These are phyloP conservation scores for Phytophthora fragariaefolia DNA, from an alignment of 352 stramenopile species.

Conservation along the genomic window DNA sequence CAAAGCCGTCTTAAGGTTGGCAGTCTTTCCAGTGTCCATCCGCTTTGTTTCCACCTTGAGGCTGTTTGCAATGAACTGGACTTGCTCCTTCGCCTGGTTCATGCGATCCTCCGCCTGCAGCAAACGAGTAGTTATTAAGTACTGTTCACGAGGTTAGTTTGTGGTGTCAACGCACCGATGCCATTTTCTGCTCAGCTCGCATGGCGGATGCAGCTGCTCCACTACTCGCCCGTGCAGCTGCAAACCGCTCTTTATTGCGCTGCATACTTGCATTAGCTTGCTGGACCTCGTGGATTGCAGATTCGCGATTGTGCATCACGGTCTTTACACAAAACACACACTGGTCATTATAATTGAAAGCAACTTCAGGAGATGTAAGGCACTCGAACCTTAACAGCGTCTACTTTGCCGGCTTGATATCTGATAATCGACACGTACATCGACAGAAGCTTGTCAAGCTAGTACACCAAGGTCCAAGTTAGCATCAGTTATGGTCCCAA, in stretches of 20 bases:
- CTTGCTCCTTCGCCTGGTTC: constrained; percentile 88
- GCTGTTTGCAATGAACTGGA: constrained; percentile 88
- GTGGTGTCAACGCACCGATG: constrained; percentile 51
- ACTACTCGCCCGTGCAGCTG: constrained; percentile 82
- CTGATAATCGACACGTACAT: constrained; percentile 90
- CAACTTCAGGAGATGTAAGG: background rate
- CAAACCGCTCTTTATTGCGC: constrained; percentile 89
- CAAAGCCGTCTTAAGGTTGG: constrained; percentile 81
- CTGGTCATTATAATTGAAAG: constrained; percentile 4
- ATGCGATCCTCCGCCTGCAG: constrained; percentile 82
- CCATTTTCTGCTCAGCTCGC: constrained; percentile 89
- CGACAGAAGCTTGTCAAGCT: constrained; percentile 84
- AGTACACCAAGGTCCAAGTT: constrained; percentile 7
- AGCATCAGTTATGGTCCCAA: background rate
- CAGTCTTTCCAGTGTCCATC: constrained; percentile 83
- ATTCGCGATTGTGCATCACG: constrained; percentile 88
- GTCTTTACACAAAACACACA: constrained; percentile 45
- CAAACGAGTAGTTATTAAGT: background rate
- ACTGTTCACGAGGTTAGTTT: background rate
- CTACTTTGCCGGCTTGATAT: constrained; percentile 87
- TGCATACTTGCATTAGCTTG: constrained; percentile 92
- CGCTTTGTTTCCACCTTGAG: constrained; percentile 85
- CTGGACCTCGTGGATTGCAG: constrained; percentile 86
- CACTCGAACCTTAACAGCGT: constrained; percentile 79
- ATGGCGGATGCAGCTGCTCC: constrained; percentile 86